Conservation (phyloP, 805 yeast genomes). For the Yarrowia sp. region DNA sequence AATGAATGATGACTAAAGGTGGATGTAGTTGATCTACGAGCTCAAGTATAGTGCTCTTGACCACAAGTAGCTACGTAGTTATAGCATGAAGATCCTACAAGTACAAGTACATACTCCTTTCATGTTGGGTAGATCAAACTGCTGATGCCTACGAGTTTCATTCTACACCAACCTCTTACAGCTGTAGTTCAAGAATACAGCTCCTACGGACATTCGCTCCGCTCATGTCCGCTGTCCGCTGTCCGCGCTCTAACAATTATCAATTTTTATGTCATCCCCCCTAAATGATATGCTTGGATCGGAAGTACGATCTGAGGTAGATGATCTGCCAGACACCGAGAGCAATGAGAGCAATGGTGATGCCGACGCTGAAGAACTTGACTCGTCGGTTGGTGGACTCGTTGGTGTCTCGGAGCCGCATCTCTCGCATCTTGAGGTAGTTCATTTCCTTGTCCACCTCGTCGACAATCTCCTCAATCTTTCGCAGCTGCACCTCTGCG, state of each 20-base stretch:
- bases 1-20: not conserved
- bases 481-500: conserved; percentile 85
- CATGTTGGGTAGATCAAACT: too few species aligned
- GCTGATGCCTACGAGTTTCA: too few species aligned
- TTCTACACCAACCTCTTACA: too few species aligned
- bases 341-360: conserved; percentile 70
- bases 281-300: conserved; percentile 54
- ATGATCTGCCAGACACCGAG: conserved; percentile 93
- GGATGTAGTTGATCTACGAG: too few species aligned
- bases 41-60: too few species aligned
- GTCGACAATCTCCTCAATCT: conserved; percentile 81
- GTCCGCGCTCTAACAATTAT: conserved; percentile 9
- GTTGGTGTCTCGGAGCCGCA: conserved; percentile 92
- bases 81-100: too few species aligned
- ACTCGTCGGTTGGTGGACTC: conserved; percentile 95
- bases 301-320: conserved; percentile 90
- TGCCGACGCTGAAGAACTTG: conserved; percentile 78
- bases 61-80: too few species aligned
- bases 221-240: too few species aligned
- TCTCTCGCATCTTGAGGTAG: conserved; percentile 87
- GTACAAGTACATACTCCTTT: too few species aligned
- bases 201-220: not conserved
- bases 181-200: not conserved
- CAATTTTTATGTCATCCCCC: conserved; percentile 9
- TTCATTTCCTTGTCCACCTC: conserved; percentile 82